Conservation (phyloP, 352 stramenopile genomes). For the Saprolegnia diclina region DNA sequence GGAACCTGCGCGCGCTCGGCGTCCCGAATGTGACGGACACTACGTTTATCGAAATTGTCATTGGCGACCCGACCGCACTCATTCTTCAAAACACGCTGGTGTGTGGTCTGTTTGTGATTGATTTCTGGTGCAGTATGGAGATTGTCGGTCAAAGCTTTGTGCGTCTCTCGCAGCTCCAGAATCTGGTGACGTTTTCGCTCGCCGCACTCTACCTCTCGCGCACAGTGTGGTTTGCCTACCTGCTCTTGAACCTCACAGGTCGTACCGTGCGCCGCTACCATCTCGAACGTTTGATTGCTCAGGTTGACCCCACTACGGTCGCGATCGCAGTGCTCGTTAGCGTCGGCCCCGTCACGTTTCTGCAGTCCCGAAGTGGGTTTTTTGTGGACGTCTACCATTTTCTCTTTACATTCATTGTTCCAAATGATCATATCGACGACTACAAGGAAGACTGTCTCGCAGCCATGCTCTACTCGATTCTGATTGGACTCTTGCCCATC, state of each 20-base stretch:
- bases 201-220: conserved; percentile 2
- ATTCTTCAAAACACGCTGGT: conserved; percentile 13
- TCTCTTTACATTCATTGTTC: background rate
- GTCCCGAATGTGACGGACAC: background rate
- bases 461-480: conserved; percentile 1
- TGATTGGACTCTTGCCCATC: background rate
- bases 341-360: background rate
- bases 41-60: background rate
- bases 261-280: background rate
- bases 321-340: background rate
- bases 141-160: conserved; percentile 10
- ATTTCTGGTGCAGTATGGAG: conserved; percentile 9
- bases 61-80: conserved; percentile 12
- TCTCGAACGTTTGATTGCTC: background rate
- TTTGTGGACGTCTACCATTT: conserved; percentile 7
- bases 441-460: background rate
- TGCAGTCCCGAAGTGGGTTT: background rate
- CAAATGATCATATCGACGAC: background rate
- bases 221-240: conserved; percentile 16
- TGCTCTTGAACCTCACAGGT: background rate
- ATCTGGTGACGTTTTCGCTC: background rate
- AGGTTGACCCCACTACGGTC: background rate
- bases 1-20: background rate
- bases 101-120: conserved; percentile 8
- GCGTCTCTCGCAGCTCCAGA: conserved; percentile 6